Conservation (phyloP, 306 rosid genomes). For the Inga laurina region DNA sequence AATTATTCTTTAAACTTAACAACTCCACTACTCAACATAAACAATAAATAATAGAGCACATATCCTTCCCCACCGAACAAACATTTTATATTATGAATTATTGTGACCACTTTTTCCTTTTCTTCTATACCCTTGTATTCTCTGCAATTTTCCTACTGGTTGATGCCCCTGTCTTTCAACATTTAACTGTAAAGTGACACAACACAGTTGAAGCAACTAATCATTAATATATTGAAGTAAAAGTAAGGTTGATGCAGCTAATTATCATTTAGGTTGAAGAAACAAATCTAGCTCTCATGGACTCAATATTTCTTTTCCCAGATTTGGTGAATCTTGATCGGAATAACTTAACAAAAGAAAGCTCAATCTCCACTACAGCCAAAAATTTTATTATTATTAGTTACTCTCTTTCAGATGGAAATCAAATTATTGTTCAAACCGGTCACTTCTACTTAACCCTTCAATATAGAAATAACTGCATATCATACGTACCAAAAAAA, state of each 20-base stretch:
- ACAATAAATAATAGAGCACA: slow-evolving; percentile 32
- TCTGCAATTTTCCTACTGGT: slow-evolving; percentile 18
- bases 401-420: neutral
- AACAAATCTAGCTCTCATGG: neutral
- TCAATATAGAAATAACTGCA: neutral
- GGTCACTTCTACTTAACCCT: neutral
- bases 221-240: neutral
- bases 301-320: neutral
- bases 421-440: neutral
- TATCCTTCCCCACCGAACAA: slow-evolving; percentile 38
- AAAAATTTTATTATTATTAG: neutral
- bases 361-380: neutral
- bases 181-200: slow-evolving; percentile 7
- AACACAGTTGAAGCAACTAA: neutral
- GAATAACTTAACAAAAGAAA: slow-evolving; percentile 4
- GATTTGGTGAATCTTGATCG: slow-evolving; percentile 12
- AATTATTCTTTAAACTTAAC: slow-evolving; percentile 26
- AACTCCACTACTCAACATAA: slow-evolving; percentile 46
- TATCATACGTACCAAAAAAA: neutral
- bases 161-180: slow-evolving; percentile 14
- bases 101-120: slow-evolving; percentile 20
- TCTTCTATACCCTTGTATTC: neutral
- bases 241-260: neutral
- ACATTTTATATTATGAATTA: slow-evolving; percentile 22
- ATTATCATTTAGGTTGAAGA: neutral